Evolutionary conservation across 768 basidiomycete genomes (phyloP), one percentile per base, ranked within the genome.

Genomic region (Phanerodontia chrysosporium): DNA sequence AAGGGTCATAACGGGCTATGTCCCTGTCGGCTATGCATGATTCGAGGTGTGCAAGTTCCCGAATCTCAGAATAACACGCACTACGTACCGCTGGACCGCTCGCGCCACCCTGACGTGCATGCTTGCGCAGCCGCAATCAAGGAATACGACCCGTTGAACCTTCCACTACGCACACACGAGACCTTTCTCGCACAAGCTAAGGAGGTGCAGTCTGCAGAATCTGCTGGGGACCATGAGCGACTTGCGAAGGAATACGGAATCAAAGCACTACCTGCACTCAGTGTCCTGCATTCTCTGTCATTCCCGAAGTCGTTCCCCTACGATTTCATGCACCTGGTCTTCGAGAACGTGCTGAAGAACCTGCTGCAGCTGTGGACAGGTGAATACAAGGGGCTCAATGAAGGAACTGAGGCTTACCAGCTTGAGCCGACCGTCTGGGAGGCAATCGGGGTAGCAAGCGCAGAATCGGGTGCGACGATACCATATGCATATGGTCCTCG

Each of bases 251-350:
- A 58, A 48, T 64, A 59, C 55, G 60, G 61, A 21, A 60, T 66
- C 64, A 65, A 66, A 57, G 59, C 66, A 28, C 21, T 67, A 16
- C 64, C 78, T 2, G 35, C 75, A 0, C 70, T 79, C 24, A 57
- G 58, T 9, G 12, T 27, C n/a, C 68, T 79, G 1, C 51, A 62
- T 1, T 76, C 73, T 30, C 1, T 79, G n/a, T 66, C 66, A 3
- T 75, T 78, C 60, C 74, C 80, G 0, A 0, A 18, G 2, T 75
- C 75, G 16, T 76, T 79, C 22, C 79, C 78, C 0, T 74, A 75
- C 61, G 79, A 83, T 52, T 78, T 80, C 66, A 80, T 82, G 76
- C 80, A 83, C 54, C 70, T 79, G 0, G 66, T 81, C 25, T 76
- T 66, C 63, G 78, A 79, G 59, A 82, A 82, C 60, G 48, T 79